phyloP scores from a whole-genome alignment of 2,329 filamentous ascomycete genomes.

The Verticillium tricorpus region DNA sequence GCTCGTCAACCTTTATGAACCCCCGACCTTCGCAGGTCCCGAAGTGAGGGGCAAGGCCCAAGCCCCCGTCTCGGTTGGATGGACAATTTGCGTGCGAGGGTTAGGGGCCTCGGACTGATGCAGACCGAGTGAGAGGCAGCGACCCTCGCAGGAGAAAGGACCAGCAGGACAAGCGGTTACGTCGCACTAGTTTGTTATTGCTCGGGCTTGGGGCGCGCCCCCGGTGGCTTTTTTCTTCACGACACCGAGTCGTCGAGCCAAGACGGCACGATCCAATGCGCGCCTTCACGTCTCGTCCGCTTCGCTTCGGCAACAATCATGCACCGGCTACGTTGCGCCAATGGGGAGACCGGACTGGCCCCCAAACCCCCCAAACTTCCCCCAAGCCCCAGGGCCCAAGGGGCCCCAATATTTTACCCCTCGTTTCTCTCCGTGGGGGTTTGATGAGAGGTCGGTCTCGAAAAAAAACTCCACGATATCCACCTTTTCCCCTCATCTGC shows the following conservation, averaged over 20 bases:
- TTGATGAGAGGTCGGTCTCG: neutral
- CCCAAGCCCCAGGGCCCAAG: neutral
- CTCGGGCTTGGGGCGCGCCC: neutral
- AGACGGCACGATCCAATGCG: neutral
- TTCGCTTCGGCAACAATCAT: neutral
- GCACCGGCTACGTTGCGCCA: neutral
- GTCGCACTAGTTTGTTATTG: neutral
- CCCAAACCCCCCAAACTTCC: neutral
- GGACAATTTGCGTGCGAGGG: neutral
- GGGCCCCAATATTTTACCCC: neutral
- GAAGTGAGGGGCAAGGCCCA: neutral
- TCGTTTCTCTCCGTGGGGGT: neutral
- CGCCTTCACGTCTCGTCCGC: neutral
- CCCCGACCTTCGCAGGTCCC: neutral
- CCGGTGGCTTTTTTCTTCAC: neutral
- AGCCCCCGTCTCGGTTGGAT: neutral
- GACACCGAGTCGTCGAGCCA: neutral
- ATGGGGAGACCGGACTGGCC: neutral
- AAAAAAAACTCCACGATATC: neutral
- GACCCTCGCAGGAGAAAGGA: neutral
- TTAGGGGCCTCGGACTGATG: neutral
- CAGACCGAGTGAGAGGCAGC: neutral
- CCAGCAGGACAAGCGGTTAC: neutral
- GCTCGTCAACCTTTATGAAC: neutral
- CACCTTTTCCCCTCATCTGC: neutral